Base-by-base conservation (phyloP, 768 basidiomycete genomes). In the Amanita pseudoporphyria region DNA sequence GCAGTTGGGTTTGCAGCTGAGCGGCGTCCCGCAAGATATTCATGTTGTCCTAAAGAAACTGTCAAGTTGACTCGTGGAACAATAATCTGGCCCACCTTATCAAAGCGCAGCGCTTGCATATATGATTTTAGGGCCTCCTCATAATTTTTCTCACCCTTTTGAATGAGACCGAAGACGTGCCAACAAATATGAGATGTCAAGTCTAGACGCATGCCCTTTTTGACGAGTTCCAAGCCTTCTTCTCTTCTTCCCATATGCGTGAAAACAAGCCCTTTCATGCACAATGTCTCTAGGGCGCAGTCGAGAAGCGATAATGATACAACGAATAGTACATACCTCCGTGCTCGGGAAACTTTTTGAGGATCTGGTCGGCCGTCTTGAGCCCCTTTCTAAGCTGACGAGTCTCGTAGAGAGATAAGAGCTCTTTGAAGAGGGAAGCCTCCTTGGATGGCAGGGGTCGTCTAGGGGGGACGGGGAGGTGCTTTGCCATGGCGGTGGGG, bases 91-190 rank as follows among this genome's bases (percentile, higher is more conserved):
- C 77, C 57, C 58, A 95, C 94, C 70, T 84, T 85, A 69, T 98
- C 96, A 59, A 87, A 88, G 53, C 78, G 77, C 55, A 94, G 70
- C 2, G 94, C 95, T 69, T 90, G 87, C 1, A 77, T 80, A 65
- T 97, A 98, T 21, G 92, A 93, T 59, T 92, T 88, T 58, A 91
- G 73, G 0, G 96, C 93, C 59, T 94, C 92, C 56, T 90, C 89
- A 58, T 91, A 97, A 61, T 95, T 91, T 66, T 87, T 93, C 63
- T 96, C 88, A 7, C 84, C 85, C 64, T 95, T 91, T 64, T 93
- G 87, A 18, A 96, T 81, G 59, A 99, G 84, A 22, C 92, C 96
- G 62, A 91, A 87, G 55, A 98, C 95, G 66, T 99, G 96, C 94
- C 96, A 98, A 62, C 84, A 86, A 61, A 99, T 97, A 60, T 97